Conservation (phyloP, 495 filamentous ascomycete species). For the Penicillium flavigenum region DNA sequence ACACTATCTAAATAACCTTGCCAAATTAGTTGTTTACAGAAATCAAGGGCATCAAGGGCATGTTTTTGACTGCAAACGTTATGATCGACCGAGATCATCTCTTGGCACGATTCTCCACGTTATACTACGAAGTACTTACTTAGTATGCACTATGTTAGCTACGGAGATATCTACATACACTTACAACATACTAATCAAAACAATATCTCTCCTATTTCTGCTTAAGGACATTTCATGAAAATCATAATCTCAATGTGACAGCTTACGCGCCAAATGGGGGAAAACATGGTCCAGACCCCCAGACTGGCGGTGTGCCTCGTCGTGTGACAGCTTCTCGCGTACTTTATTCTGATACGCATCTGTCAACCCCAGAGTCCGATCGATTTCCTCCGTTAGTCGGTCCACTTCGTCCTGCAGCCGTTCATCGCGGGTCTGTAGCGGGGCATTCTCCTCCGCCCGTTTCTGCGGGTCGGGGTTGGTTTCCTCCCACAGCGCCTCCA, state of each 20-base stretch:
- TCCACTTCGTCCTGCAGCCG: conserved; percentile 53
- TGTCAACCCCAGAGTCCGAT: conserved; percentile 49
- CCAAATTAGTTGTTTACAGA: too few species aligned
- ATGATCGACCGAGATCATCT: conserved; percentile 7
- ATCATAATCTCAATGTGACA: conserved; percentile 18
- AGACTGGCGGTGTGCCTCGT: conserved; percentile 9
- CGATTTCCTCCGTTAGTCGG: conserved; percentile 53
- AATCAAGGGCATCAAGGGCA: too few species aligned
- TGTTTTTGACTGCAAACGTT: background rate
- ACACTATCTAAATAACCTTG: too few species aligned
- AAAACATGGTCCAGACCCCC: conserved; percentile 44
- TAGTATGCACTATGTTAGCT: background rate
- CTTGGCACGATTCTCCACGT: conserved; percentile 8
- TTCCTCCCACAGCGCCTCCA: conserved; percentile 67
- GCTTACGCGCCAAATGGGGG: conserved; percentile 39
- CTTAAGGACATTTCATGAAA: conserved; percentile 2
- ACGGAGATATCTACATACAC: background rate
- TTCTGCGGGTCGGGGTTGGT: conserved; percentile 47
- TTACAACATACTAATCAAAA: background rate
- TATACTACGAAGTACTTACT: background rate
- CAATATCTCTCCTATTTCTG: background rate
- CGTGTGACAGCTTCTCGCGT: conserved; percentile 32
- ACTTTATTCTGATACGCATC: conserved; percentile 46
- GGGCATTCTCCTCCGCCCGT: conserved; percentile 33
- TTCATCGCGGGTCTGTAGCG: conserved; percentile 52